These are phyloP conservation scores for Dactylellina sp. DNA, from an alignment of 2,329 filamentous ascomycete genomes.

Conservation along the genomic window DNA sequence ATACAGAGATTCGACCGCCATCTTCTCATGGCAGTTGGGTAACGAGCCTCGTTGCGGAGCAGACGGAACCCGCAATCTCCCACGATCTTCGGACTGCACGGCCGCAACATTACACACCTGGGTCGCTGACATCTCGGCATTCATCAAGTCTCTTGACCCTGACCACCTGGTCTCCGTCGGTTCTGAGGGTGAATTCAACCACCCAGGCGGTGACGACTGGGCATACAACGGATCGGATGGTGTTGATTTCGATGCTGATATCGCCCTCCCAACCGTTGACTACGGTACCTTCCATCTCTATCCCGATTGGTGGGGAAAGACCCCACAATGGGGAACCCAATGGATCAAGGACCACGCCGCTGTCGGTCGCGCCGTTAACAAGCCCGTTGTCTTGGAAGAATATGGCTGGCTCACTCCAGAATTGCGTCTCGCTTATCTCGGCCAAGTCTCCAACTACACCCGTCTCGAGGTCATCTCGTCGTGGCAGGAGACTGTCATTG, in stretches of 20 bases:
- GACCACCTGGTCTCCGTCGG: slow-evolving; percentile 71
- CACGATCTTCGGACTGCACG: slow-evolving; percentile 64
- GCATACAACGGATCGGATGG: slow-evolving; percentile 66
- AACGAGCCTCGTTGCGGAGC: slow-evolving; percentile 69
- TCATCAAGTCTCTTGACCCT: slow-evolving; percentile 68
- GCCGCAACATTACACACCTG: slow-evolving; percentile 66
- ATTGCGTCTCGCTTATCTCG: slow-evolving; percentile 66
- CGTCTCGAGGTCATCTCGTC: slow-evolving; percentile 66
- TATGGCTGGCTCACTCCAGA: slow-evolving; percentile 70
- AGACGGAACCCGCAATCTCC: slow-evolving; percentile 66
- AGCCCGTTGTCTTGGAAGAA: slow-evolving; percentile 71
- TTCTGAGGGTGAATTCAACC: slow-evolving; percentile 64
- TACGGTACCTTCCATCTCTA: slow-evolving; percentile 71
- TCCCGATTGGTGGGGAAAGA: slow-evolving; percentile 70
- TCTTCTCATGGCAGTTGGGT: slow-evolving; percentile 70
- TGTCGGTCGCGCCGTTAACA: slow-evolving; percentile 64
- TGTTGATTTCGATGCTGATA: slow-evolving; percentile 69
- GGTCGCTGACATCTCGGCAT: slow-evolving; percentile 69
- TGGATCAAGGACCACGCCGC: slow-evolving; percentile 70
- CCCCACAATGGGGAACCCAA: slow-evolving; percentile 67
- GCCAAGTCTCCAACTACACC: slow-evolving; percentile 65
- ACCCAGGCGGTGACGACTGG: slow-evolving; percentile 61
- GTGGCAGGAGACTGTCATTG: slow-evolving; percentile 68
- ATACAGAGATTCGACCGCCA: slow-evolving; percentile 66
- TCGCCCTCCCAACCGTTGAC: slow-evolving; percentile 67